Conservation (phyloP, 768 basidiomycete genomes). For the Wakefieldia striispora region DNA sequence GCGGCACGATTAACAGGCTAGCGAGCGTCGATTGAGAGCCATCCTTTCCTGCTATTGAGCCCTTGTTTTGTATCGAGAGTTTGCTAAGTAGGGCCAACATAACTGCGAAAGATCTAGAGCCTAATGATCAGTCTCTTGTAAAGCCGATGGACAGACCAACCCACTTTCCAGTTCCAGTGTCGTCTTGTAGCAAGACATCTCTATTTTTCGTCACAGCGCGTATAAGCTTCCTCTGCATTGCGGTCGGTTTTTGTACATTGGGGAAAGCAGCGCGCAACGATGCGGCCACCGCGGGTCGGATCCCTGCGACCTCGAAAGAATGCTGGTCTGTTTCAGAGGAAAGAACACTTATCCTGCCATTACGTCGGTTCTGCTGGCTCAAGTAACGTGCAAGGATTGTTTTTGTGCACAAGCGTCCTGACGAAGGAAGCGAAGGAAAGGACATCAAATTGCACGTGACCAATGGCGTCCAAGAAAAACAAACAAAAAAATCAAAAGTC, state of each 20-base stretch:
- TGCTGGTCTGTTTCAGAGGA: constrained; percentile 2
- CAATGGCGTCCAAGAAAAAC: no score
- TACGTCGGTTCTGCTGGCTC: constrained; percentile 21
- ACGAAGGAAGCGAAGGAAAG: constrained; percentile 11
- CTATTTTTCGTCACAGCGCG: constrained; percentile 54
- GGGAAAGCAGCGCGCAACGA: constrained; percentile 63
- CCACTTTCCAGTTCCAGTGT: constrained; percentile 80
- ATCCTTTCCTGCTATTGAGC: constrained; percentile 12
- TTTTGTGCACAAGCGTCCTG: constrained; percentile 21
- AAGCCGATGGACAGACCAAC: constrained; percentile 22
- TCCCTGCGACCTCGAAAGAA: constrained; percentile 52
- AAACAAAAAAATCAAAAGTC: no score
- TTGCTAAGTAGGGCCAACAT: constrained; percentile 65
- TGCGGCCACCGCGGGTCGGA: constrained; percentile 46
- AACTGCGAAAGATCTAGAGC: constrained; percentile 65
- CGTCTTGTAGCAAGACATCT: constrained; percentile 66
- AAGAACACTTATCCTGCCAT: not conserved
- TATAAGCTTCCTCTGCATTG: constrained; percentile 58
- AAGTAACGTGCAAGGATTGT: constrained; percentile 24
- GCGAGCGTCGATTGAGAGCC: constrained; percentile 38
- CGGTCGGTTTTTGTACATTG: constrained; percentile 53
- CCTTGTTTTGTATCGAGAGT: constrained; percentile 33
- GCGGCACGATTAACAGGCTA: constrained; percentile 66
- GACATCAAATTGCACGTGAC: constrained; percentile 28
- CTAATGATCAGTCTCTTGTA: constrained; percentile 1